Base-by-base conservation (phyloP, 805 yeast species). In the Wickerhamiella alocasiicola region DNA sequence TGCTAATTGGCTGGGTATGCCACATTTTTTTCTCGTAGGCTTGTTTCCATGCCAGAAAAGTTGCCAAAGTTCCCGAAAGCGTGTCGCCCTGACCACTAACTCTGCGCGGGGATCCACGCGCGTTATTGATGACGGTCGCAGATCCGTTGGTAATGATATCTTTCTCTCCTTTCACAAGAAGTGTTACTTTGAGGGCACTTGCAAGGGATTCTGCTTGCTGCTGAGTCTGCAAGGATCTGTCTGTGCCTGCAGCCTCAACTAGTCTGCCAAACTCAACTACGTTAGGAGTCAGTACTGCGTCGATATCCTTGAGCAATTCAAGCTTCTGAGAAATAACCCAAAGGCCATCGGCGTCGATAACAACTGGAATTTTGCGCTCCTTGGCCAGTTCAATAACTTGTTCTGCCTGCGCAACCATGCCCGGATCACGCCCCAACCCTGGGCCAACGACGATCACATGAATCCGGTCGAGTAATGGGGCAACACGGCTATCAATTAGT, bases 61-160 rank as follows among this genome's bases (percentile, higher is more conserved):
- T 78, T 1, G 87, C 85, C n/a, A 85, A 61, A 18, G 82, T 65
- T 0, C 98, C 98, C 0, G 88, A 73, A 29, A 91, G 58, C 0
- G 95, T 81, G 52, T 91, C 98, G 19, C 98, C 98, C 61, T 91
- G 97, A 0, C 98, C 98, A 9, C 96, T 95, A 6, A 82, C 93
- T 41, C 98, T 67, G 53, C 82, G 79, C 37, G 63, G 59, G 5
- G 91, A 78, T 1, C 97, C 96, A 12, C 56, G 51, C 24, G 64
- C 53, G 26, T 66, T 66, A 46, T 68, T 70, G 3, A 61, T 50
- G 5, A 81, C 46, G 4, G 62, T 51, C 4, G 57, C 53, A 3
- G 60, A 64, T 2, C 71, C 72, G 38, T 67, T 62, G 4, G 74
- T 78, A 9, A 85, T 78, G 27, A 71, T 48, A 53, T 91, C 98